Evolutionary conservation across 164 flowering plant species (phyloP).

Genomic region (Chimonanthus salicifolius): DNA sequence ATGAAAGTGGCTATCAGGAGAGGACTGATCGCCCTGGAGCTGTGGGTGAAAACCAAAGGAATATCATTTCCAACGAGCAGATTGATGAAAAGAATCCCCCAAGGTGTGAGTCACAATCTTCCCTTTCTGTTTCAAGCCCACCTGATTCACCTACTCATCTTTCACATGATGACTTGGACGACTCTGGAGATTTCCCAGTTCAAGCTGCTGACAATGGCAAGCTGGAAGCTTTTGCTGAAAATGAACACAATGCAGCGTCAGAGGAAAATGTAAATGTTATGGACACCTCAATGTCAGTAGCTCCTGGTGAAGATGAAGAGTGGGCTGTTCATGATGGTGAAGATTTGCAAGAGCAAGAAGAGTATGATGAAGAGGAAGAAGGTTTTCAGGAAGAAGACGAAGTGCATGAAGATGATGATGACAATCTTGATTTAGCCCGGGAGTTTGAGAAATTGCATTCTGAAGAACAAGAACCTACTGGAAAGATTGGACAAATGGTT

Average conservation of each 20-base stretch:
- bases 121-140: conserved; percentile 85
- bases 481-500: conserved; percentile 43
- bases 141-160: conserved; percentile 87
- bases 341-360: conserved; percentile 77
- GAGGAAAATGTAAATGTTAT: conserved; percentile 21
- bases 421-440: conserved; percentile 38
- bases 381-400: conserved; percentile 84
- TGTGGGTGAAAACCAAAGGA: conserved; percentile 26
- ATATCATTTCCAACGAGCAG: conserved; percentile 21
- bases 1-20: conserved; percentile 30
- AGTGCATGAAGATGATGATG: conserved; percentile 63
- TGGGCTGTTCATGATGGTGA: conserved; percentile 62
- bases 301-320: conserved; percentile 69
- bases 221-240: conserved; percentile 27
- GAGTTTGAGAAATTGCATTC: conserved; percentile 59
- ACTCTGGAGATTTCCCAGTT: conserved; percentile 44
- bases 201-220: conserved; percentile 32
- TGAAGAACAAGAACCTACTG: conserved; percentile 42
- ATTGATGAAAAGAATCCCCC: conserved; percentile 29
- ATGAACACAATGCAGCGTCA: conserved; percentile 24
- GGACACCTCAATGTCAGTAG: conserved; percentile 27
- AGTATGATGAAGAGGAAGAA: conserved; percentile 83
- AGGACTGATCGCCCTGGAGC: conserved; percentile 29
- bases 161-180: conserved; percentile 88
- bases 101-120: conserved; percentile 86